A percentile compares a stretch with the other conserved stretches of the same genome.
Conservation (phyloP, 495 filamentous ascomycete genomes). For the Penicillium diatomitis region DNA sequence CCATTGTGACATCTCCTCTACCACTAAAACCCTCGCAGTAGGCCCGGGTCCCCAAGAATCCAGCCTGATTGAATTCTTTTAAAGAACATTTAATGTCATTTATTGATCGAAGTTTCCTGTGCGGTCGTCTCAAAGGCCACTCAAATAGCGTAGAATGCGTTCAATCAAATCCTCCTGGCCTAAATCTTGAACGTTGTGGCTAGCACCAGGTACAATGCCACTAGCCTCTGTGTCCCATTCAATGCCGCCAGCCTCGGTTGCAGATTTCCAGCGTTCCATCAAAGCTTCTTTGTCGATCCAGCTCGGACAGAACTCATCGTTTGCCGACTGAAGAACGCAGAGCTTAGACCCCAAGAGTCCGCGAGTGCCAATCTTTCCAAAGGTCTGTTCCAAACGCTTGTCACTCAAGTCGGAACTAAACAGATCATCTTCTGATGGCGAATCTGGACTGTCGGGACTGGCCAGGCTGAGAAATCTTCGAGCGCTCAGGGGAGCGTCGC, state of each 20-base stretch:
- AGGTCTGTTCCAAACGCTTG: conserved; percentile 47
- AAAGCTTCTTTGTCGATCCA: conserved; percentile 55
- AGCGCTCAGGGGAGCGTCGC: conserved; percentile 45
- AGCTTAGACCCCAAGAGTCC: conserved; percentile 44
- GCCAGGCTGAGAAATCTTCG: conserved; percentile 58
- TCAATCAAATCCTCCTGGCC: conserved; percentile 41
- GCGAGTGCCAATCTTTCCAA: conserved; percentile 49
- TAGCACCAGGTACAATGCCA: conserved; percentile 50
- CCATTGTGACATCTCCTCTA: conserved; percentile 10
- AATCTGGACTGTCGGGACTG: conserved; percentile 42
- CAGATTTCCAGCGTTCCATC: conserved; percentile 58
- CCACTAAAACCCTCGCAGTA: not conserved
- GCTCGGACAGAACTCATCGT: conserved; percentile 61
- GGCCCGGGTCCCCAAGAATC: conserved; percentile 4
- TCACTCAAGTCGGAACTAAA: conserved; percentile 74
- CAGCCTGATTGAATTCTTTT: too few relatives aligned
- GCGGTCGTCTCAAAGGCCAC: conserved; percentile 22
- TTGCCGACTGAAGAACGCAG: conserved; percentile 54
- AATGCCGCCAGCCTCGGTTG: conserved; percentile 37
- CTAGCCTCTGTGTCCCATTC: conserved; percentile 46
- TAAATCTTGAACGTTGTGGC: conserved; percentile 49
- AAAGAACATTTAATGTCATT: not conserved
- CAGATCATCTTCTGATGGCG: conserved; percentile 70
- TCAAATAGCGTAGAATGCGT: conserved; percentile 49
- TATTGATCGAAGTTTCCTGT: not conserved